phyloP scores from a whole-genome alignment of 495 filamentous ascomycete species.

The Penicillium goetzii region DNA sequence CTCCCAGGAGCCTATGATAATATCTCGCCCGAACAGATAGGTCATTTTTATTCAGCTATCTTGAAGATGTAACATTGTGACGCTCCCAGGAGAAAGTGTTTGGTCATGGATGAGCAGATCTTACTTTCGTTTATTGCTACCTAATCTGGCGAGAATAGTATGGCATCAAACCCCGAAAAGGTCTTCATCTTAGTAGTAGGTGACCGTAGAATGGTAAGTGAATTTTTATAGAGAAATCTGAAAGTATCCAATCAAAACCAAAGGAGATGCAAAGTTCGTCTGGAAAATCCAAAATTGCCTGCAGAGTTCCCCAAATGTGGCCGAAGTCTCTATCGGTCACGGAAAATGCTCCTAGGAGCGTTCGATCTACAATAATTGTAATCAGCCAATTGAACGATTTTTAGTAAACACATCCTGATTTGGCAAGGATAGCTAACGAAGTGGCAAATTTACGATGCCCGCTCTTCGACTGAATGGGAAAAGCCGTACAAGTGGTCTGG shows the following conservation, averaged over 20 bases:
- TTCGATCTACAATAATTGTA: conserved; percentile 5
- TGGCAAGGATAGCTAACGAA: too few relatives aligned
- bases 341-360: conserved; percentile 5
- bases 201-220: not conserved
- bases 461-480: too few relatives aligned
- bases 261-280: conserved; percentile 4
- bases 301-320: not conserved
- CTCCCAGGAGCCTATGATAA: conserved; percentile 7
- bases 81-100: conserved; percentile 5
- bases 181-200: conserved; percentile 8
- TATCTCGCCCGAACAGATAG: conserved; percentile 5
- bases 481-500: too few relatives aligned
- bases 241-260: conserved; percentile 8
- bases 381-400: too few relatives aligned
- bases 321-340: not conserved
- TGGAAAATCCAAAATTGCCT: conserved; percentile 6
- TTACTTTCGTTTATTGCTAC: conserved; percentile 6
- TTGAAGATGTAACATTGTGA: conserved; percentile 9
- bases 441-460: too few relatives aligned
- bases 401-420: too few relatives aligned
- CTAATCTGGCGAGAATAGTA: conserved; percentile 8
- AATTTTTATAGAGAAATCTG: conserved; percentile 9
- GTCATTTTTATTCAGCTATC: conserved; percentile 6
- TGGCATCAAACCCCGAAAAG: conserved; percentile 1
- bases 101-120: not conserved